phyloP scores from a whole-genome alignment of 1,139 yeast species.

The Taphrina sp. region DNA sequence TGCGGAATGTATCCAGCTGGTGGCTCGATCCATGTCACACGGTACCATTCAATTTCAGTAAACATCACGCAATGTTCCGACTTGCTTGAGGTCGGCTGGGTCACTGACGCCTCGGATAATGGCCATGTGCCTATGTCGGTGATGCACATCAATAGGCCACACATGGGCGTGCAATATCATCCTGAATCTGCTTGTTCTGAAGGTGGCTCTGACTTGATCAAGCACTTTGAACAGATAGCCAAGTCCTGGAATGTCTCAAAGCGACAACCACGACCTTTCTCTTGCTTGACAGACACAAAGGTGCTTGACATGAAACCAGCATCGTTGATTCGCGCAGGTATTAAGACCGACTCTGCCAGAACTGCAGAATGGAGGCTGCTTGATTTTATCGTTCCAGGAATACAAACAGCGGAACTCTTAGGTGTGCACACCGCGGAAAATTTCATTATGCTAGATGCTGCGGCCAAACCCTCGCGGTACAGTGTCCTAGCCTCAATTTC shows the following conservation, averaged over 20 bases:
- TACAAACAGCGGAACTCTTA: constrained; percentile 7
- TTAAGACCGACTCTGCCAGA: neutral
- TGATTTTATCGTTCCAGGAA: neutral
- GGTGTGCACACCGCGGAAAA: neutral
- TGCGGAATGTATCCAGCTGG: constrained; percentile 51
- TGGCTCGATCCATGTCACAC: constrained; percentile 54
- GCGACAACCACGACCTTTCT: constrained; percentile 24
- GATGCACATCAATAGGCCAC: constrained; percentile 59
- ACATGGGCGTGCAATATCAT: constrained; percentile 93
- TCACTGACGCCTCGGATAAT: constrained; percentile 37
- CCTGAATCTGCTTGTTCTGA: constrained; percentile 91
- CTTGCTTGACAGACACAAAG: neutral
- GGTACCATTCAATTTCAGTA: constrained; percentile 86
- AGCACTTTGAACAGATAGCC: constrained; percentile 64
- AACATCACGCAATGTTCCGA: constrained; percentile 39
- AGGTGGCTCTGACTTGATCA: constrained; percentile 58
- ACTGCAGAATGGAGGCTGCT: constrained; percentile 4
- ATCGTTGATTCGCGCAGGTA: neutral
- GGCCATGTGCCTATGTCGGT: constrained; percentile 70
- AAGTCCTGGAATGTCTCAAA: constrained; percentile 34
- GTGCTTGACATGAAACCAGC: neutral
- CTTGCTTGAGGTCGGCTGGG: constrained; percentile 34
- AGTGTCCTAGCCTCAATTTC: constrained; percentile 8
- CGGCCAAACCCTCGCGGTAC: constrained; percentile 71
- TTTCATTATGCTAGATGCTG: constrained; percentile 67